Evolutionary conservation across 2,329 filamentous ascomycete genomes (phyloP), one percentile per base, ranked within the genome.

Genomic region (Tolypocladium tundrense): DNA sequence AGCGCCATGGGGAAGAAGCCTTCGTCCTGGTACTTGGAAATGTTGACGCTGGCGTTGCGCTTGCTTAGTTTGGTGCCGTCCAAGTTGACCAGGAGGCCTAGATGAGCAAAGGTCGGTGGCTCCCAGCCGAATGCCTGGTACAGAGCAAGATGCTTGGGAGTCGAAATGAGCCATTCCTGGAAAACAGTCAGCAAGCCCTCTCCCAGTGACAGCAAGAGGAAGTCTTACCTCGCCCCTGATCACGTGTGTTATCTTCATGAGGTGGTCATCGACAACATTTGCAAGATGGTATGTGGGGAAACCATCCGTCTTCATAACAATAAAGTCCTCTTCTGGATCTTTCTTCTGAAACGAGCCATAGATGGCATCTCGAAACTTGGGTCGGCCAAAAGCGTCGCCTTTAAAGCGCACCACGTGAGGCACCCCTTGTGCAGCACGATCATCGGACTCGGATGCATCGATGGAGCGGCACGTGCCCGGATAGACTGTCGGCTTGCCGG

Each of bases 271-370:
- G 5, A 99, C 87, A 10, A 99, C 93, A 68, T 97, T 99, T 5
- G 94, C 94, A 60, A 99, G 87, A 72, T 99, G 94, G 68, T 99
- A 99, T 0, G 95, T 99, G 0, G 94, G 94, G 62, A 88, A 88
- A 0, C 91, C 92, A 69, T 99, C 94, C 0, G 86, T 87, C 72
- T 99, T 99, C 60, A 97, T 77, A 45, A 99, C 78, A 60, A 99
- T 89, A 24, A 91, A 93, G 67, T 97, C 92, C 63, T 94, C 90
- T 70, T 86, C 73, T 55, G 74, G 63, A 62, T 79, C 69, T 66
- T 75, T 73, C 68, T 81, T 80, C 73, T 79, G 74, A 63, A 88
- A 85, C 13, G 73, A 70, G 41, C 90, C 90, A 67, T 95, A 96
- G 11, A 97, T 86, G 41, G 93, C 72, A 69, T 99, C 94, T 9